These are phyloP conservation scores for Kodamaea leandrae DNA, from an alignment of 805 yeast species.

Conservation along the genomic window DNA sequence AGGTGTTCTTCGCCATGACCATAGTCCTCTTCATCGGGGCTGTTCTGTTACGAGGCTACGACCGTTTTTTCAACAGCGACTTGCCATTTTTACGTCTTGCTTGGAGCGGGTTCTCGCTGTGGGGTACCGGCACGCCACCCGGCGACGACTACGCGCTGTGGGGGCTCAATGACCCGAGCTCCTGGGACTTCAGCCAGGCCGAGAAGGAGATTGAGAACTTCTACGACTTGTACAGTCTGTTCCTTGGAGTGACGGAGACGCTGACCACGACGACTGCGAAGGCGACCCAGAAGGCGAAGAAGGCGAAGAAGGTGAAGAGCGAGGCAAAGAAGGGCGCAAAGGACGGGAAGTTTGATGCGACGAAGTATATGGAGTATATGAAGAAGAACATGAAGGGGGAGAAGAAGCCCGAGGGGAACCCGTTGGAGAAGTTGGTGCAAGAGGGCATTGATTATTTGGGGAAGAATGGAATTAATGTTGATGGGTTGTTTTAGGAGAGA, in stretches of 20 bases:
- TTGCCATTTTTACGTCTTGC: slow-evolving; percentile 10
- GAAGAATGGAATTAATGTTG: slow-evolving; percentile 6
- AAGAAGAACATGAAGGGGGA: slow-evolving; percentile 5
- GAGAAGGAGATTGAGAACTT: slow-evolving; percentile 1
- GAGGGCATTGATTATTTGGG: slow-evolving; percentile 6
- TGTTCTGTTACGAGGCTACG: slow-evolving; percentile 24
- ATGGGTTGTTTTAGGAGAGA: not conserved
- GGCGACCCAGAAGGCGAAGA: not conserved
- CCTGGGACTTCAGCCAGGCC: not conserved
- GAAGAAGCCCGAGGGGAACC: slow-evolving; percentile 6
- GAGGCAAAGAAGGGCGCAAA: slow-evolving; percentile 2
- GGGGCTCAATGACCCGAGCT: not conserved
- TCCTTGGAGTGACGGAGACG: not conserved
- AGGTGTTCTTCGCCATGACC: slow-evolving; percentile 16
- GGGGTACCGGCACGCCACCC: not conserved
- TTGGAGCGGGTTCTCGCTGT: not conserved
- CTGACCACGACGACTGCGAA: not conserved
- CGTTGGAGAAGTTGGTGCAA: slow-evolving; percentile 1
- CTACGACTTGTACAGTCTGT: slow-evolving; percentile 5
- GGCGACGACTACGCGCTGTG: not conserved
- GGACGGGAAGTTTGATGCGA: slow-evolving; percentile 4
- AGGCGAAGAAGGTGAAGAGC: not conserved
- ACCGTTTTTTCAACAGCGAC: slow-evolving; percentile 19
- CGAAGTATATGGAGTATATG: slow-evolving; percentile 4
- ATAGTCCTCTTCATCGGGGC: slow-evolving; percentile 15